These are phyloP conservation scores for Globisporangium polare DNA, from an alignment of 352 stramenopile genomes.

Conservation along the genomic window DNA sequence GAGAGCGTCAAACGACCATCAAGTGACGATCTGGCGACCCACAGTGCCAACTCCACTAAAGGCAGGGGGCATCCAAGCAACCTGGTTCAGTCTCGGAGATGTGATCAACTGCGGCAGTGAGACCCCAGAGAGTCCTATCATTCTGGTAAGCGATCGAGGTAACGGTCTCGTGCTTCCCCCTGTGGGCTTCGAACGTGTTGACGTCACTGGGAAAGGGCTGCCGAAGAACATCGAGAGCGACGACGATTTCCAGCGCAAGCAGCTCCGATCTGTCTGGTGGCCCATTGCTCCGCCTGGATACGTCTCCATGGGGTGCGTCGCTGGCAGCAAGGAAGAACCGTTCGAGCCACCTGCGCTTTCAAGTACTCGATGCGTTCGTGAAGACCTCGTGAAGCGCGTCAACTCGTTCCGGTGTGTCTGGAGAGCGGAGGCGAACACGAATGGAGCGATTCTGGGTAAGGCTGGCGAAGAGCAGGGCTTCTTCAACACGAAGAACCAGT, in stretches of 20 bases:
- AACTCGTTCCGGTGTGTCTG: slow-evolving; percentile 65
- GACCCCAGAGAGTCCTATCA: slow-evolving; percentile 42
- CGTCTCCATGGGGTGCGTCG: slow-evolving; percentile 68
- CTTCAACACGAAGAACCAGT: slow-evolving; percentile 35
- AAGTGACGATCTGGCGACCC: slow-evolving; percentile 76
- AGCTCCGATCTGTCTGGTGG: slow-evolving; percentile 82
- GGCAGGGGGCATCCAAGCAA: slow-evolving; percentile 15
- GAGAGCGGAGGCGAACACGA: slow-evolving; percentile 35
- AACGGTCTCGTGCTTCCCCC: slow-evolving; percentile 53
- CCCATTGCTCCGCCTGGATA: slow-evolving; percentile 76
- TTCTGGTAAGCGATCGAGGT: slow-evolving; percentile 57
- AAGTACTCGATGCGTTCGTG: slow-evolving; percentile 59
- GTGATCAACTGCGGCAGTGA: slow-evolving; percentile 63
- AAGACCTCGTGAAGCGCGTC: slow-evolving; percentile 70
- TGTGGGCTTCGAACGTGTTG: slow-evolving; percentile 74
- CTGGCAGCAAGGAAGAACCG: slow-evolving; percentile 74
- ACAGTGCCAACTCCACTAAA: slow-evolving; percentile 38
- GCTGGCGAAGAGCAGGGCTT: slow-evolving; percentile 13
- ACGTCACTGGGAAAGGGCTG: slow-evolving; percentile 79
- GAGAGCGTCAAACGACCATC: slow-evolving; percentile 44
- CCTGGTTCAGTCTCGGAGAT: slow-evolving; percentile 75
- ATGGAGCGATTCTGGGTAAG: slow-evolving; percentile 24
- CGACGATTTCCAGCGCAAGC: slow-evolving; percentile 76
- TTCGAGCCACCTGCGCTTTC: slow-evolving; percentile 62
- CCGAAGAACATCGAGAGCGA: slow-evolving; percentile 74